Evolutionary conservation across 2,329 filamentous ascomycete species (phyloP), one percentile per base, ranked within the genome.

Genomic region (Penicillium sp.): DNA sequence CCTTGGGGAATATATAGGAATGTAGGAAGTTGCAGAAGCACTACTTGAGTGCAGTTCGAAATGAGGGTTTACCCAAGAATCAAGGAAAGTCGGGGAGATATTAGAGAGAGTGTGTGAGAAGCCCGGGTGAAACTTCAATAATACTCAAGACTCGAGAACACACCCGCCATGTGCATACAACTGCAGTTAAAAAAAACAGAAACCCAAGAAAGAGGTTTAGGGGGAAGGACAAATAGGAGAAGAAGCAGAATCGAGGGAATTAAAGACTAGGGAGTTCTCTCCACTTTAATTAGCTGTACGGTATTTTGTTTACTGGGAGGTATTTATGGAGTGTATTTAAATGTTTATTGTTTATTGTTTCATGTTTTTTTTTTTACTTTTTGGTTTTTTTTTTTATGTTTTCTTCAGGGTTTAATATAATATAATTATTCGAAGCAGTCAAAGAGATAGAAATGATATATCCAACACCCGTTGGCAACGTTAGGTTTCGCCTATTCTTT

Each of bases 31-130:
- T 1, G 38, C 38, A 31, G n/a, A 27, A 38, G 53, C 57, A 56
- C 53, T 59, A 17, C 47, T 47, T 17, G 21, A 57, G 54, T 57
- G 49, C 57, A 27, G 35, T 46, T 29, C 35, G 38, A 54, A 57
- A 54, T 19, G 50, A 57, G 49, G 31, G 54, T 53, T 37, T 59
- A 56, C 54, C 41, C 51, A 23, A 55, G 46, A 35, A 40, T 35
- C 37, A 48, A 52, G 33, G 53, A 40, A 37, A 43, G 59, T 45
- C 42, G 50, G 56, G 57, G 70, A 71, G 73, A 71, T 69, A 73
- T 73, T 71, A 40, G 76, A 78, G 76, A 78, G 78, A 77, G 75
- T 77, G 38, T 52, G 23, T 19, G 27, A 49, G 52, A 38, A 25
- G n/a, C 7, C 17, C 21, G 75, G 77, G 21, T 51, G 38, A 56